These are phyloP conservation scores for Aspergillus homomorphus DNA, from an alignment of 495 filamentous ascomycete species.

Conservation along the genomic window DNA sequence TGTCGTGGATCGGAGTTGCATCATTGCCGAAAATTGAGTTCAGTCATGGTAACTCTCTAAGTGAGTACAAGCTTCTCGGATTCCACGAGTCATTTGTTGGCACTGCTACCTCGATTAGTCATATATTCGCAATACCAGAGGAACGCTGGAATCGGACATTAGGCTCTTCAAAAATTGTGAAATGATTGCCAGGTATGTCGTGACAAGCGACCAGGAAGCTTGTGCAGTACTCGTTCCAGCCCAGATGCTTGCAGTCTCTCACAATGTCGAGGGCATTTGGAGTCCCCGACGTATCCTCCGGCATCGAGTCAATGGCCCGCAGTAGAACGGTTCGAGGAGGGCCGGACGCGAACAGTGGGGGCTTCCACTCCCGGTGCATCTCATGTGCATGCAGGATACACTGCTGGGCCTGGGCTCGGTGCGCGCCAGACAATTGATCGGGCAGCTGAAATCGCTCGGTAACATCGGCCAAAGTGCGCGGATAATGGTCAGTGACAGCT, in stretches of 20 bases:
- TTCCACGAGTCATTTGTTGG: neutral
- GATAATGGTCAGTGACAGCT: neutral
- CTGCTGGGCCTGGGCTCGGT: neutral
- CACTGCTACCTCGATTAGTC: neutral
- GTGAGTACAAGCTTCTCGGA: neutral
- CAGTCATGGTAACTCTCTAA: neutral
- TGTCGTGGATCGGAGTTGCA: too few species aligned
- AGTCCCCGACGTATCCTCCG: neutral
- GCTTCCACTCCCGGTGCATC: constrained; percentile 11
- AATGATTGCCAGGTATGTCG: constrained; percentile 9
- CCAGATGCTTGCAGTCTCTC: constrained; percentile 6
- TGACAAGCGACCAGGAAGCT: constrained; percentile 5
- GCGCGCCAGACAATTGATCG: neutral
- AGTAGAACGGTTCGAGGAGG: constrained; percentile 4
- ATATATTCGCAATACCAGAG: neutral
- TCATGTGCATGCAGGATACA: constrained; percentile 6
- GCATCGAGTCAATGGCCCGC: neutral
- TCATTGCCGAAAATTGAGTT: neutral
- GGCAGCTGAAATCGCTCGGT: constrained; percentile 4
- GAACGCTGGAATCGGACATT: neutral
- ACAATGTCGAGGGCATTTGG: neutral
- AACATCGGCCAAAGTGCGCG: constrained; percentile 2
- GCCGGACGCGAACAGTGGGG: neutral
- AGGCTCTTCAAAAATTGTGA: constrained; percentile 5
- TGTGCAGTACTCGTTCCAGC: constrained; percentile 8